Percentiles rank a stretch among this genome's conserved stretches.
phyloP scores from a whole-genome alignment of 345 rosid genomes.

The Eucalyptus decipiens region DNA sequence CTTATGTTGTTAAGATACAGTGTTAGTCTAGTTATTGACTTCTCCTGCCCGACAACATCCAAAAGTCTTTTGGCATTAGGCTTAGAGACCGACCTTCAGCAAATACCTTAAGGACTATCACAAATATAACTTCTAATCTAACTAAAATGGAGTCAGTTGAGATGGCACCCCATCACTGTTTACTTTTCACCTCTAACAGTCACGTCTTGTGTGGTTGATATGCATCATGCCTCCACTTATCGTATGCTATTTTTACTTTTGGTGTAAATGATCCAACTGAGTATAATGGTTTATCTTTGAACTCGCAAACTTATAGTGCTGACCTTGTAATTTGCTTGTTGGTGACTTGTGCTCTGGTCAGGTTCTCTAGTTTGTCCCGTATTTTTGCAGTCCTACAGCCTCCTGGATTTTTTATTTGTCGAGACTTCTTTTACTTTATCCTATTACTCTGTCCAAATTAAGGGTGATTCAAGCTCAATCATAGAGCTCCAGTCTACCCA shows the following conservation, averaged over 20 bases:
- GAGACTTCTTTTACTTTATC: background rate
- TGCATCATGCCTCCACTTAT: background rate
- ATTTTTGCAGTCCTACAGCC: background rate
- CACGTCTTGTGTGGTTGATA: background rate
- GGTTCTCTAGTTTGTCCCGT: background rate
- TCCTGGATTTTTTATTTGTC: background rate
- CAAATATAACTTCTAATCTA: background rate
- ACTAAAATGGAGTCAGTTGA: background rate
- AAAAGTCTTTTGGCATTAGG: background rate
- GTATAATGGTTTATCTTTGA: background rate
- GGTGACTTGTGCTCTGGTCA: background rate
- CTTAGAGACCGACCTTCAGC: background rate
- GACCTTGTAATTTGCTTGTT: background rate
- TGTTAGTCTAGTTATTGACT: background rate
- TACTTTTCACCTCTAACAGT: background rate
- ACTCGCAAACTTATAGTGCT: background rate
- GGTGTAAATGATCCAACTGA: background rate
- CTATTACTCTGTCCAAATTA: background rate
- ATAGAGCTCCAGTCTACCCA: background rate
- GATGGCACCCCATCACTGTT: background rate
- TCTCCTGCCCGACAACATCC: background rate
- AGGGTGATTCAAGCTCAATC: background rate
- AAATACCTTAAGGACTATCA: background rate
- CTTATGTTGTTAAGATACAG: background rate
- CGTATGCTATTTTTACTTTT: background rate